Evolutionary conservation across 805 yeast species (phyloP), one percentile per base, ranked within the genome.

Genomic region (Candida peoriensis): DNA sequence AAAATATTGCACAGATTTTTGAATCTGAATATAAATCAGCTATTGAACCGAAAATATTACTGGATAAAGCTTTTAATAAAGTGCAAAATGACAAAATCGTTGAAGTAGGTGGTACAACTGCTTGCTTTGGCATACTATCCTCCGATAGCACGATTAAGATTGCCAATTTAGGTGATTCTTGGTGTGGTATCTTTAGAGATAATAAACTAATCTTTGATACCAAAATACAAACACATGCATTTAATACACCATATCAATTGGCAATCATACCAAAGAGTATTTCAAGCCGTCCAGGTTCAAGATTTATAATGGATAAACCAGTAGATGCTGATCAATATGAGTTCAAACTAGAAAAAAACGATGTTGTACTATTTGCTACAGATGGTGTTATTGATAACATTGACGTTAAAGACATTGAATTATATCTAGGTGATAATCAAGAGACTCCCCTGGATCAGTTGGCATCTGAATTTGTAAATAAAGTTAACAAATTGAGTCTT

Each of bases 321-420:
- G 52, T 59, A 0, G 76, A 72, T 41, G 83, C 93, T 0, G 94
- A 82, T 44, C 70, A 64, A 35, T 79, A 81, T 48, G 57, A 60
- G 2, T 81, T 83, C 66, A 72, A 82, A 43, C 63, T 90, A 27
- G 54, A 77, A 49, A 72, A 72, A 34, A 76, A 79, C 32, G 98
- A 90, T 56, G 63, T 93, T 14, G 73, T 90, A 4, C 55, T 93
- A 33, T 79, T 90, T 52, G 94, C 95, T 26, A 87, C 97, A 0
- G 98, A 90, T 61, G 98, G 98, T 20, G 81, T 90, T 32, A 78
- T 85, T 20, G 98, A 90, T 58, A 90, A 90, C 55, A 74, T 90
- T 24, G 69, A 74, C 12, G 67, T 80, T 2, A 74, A 75, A 29
- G 96, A 87, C 50, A 78, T 86, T 33, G 86, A 77, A 51, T 52